Base-by-base conservation (phyloP, 208 protist species). In the Acanthamoeba castellanii region DNA sequence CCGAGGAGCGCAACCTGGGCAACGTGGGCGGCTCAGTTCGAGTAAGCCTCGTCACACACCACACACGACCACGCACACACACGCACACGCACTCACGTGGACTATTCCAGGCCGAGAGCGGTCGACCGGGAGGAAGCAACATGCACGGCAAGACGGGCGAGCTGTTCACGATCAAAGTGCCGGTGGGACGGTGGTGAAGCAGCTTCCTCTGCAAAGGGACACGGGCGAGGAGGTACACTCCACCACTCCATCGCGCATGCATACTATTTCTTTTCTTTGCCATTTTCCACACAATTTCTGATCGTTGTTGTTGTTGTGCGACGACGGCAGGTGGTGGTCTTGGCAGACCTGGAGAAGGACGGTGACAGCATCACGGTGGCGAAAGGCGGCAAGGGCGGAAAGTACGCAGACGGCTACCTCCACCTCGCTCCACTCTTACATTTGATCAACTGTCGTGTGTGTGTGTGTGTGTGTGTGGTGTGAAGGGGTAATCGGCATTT, bases 131-230 rank as follows among this genome's bases (percentile, higher is more conserved):
- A 22, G 84, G 50, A 8, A 90, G 37, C 32, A 55, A 90, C 84
- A 68, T 55, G 42, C 47, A 68, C 57, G 84, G 84, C 8, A 22
- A 18, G 22, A 66, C n/a, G 4, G 84, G 84, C 57, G 52, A 55
- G 18, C 14, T 13, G 16, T 30, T 61, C 2, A 37, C 37, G 14
- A 34, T 90, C 18, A 16, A 27, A 1, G 84, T 90, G 57, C 84
- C 84, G 16, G 50, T 90, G 84, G 84, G 14, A 90, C 84, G 47
- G 84, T 90, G 47, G 84, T 90, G n/a, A 90, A 66, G 52, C 30
- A 66, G 57, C 84, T 90, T 1, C 84, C 52, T 4, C 50, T 66
- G 57, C 32, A 18, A 13, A 61, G 27, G 42, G 50, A 47, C 30
- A 70, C 50, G 11, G 84, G 37, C 32, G 52, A 68, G 57, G 84